Base-by-base conservation (phyloP, 139 green algal species). In the Limnomonas spitsbergensis region DNA sequence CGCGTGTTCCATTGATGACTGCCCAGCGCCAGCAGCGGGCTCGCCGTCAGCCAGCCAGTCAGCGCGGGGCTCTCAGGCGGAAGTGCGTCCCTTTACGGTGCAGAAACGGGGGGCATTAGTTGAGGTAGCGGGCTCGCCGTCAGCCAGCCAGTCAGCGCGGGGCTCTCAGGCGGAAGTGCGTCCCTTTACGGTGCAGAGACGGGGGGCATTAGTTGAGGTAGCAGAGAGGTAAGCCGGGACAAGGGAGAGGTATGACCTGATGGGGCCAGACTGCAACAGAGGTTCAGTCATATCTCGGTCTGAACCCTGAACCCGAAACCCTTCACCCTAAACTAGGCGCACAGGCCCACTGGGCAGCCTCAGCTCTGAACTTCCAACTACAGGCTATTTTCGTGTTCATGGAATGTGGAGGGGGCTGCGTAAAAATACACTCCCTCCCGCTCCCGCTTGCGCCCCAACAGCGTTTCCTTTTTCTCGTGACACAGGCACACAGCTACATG, bases 1-100 rank as follows among this genome's bases (percentile, higher is more conserved):
- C 88, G 87, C 2, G 83, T 81, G 77, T 93, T 92, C 89, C 89
- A 94, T 29, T 84, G 76, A 66, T 93, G 83, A 42, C 74, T 86
- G 53, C 87, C 88, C 1, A 92, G 40, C 3, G 93, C 73, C 36
- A 92, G 75, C 42, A 93, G 69, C 0, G 90, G 88, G 9, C 77
- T 37, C 36, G 52, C 61, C 2, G 82, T 87, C 2, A 31, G 1
- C 73, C 82, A 92, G 24, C 32, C 31, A 2, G 34, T 31, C 39
- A 88, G 27, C 1, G 80, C 69, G 20, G 86, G 40, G 29, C 81
- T 71, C 37, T 75, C 37, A 1, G 84, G 39, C 2, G 54, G 66
- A 24, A 90, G 61, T 2, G 79, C 84, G 73, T 79, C 66, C 79
- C 79, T 31, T 24, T 40, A 20, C 0, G 29, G 24, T 38, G 1